These are phyloP conservation scores for Melastoma candidum DNA, from an alignment of 441 rosid genomes.

Conservation along the genomic window DNA sequence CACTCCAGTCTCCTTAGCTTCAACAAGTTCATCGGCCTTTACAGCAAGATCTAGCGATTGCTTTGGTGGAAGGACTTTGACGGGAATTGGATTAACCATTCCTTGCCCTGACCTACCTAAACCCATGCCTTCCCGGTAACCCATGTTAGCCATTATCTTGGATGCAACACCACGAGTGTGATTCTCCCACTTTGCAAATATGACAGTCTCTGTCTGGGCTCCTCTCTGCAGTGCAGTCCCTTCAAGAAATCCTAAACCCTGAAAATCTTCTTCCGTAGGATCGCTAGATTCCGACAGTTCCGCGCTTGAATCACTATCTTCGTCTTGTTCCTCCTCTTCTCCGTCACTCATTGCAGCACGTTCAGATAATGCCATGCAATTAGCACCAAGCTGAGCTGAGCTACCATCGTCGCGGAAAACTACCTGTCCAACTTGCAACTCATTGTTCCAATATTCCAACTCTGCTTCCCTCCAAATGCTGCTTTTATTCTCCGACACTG, in stretches of 20 bases:
- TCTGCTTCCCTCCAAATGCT: conserved; percentile 84
- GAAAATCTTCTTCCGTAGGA: conserved; percentile 40
- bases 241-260: conserved; percentile 68
- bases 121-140: conserved; percentile 92
- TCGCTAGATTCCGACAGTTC: conserved; percentile 55
- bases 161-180: conserved; percentile 95
- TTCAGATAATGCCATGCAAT: conserved; percentile 46
- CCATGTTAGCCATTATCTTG: conserved; percentile 97
- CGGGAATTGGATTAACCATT: conserved; percentile 66
- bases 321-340: conserved; percentile 27
- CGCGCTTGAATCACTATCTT: conserved; percentile 36
- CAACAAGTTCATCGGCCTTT: conserved; percentile 36
- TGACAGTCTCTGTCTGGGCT: conserved; percentile 60
- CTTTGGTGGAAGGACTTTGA: conserved; percentile 73
- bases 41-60: conserved; percentile 75
- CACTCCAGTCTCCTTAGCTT: conserved; percentile 27
- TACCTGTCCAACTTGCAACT: conserved; percentile 46
- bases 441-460: conserved; percentile 88
- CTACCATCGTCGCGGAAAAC: conserved; percentile 71
- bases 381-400: conserved; percentile 47
- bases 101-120: conserved; percentile 85
- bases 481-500: conserved; percentile 40
- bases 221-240: conserved; percentile 49
- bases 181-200: conserved; percentile 95
- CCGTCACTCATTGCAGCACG: conserved; percentile 42